Percentiles rank a stretch among this genome's conserved stretches.
Conservation (phyloP, 2,329 filamentous ascomycete genomes). For the Aphanoascus verrucosus region DNA sequence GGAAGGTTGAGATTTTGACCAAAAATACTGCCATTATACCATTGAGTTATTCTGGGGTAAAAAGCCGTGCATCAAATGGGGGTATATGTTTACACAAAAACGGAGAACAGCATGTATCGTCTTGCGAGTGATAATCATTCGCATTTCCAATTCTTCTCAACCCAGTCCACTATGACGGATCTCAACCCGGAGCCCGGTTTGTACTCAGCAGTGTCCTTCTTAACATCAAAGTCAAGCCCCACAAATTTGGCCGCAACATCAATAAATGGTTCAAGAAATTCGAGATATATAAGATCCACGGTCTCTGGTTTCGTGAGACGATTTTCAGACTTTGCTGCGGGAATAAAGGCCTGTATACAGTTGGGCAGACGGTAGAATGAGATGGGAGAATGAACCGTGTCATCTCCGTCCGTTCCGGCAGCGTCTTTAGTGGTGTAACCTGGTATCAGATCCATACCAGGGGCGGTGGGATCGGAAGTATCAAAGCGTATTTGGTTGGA, state of each 20-base stretch:
- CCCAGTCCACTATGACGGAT: constrained; percentile 49
- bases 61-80: too few relatives aligned
- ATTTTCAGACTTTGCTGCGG: constrained; percentile 21
- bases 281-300: constrained; percentile 83
- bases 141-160: constrained; percentile 45
- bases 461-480: constrained; percentile 9
- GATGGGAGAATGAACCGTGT: constrained; percentile 69
- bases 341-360: constrained; percentile 63
- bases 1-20: too few relatives aligned
- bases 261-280: constrained; percentile 79
- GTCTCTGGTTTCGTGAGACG: constrained; percentile 44
- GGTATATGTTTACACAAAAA: neutral
- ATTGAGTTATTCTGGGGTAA: too few relatives aligned
- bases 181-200: constrained; percentile 47
- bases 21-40: too few relatives aligned
- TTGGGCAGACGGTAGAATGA: constrained; percentile 71
- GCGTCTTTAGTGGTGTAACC: constrained; percentile 91
- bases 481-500: constrained; percentile 8
- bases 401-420: constrained; percentile 72
- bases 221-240: constrained; percentile 40
- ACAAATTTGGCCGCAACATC: constrained; percentile 59
- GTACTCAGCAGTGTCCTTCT: constrained; percentile 42
- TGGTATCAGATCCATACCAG: constrained; percentile 38
- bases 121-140: constrained; percentile 3
- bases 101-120: neutral